These are phyloP conservation scores for Lentithecium fluviatile DNA, from an alignment of 495 filamentous ascomycete species.

Conservation along the genomic window DNA sequence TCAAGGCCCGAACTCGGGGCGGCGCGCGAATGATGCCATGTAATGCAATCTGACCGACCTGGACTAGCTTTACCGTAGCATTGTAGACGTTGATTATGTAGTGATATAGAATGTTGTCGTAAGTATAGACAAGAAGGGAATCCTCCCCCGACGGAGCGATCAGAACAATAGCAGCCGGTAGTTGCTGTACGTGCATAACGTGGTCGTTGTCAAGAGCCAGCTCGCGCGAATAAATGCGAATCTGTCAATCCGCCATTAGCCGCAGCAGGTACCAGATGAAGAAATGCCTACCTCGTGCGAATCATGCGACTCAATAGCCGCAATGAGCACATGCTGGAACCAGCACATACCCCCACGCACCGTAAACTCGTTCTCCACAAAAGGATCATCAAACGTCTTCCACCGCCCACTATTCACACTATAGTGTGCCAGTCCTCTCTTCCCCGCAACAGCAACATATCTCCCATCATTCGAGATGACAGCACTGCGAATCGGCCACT, in stretches of 20 bases:
- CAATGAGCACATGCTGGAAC: constrained; percentile 94
- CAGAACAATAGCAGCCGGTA: constrained; percentile 80
- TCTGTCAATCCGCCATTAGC: no score
- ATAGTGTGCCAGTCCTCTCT: constrained; percentile 90
- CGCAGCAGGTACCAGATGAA: no score
- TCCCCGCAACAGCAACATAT: constrained; percentile 93
- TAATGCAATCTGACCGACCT: constrained; percentile 94
- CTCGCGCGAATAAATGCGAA: constrained; percentile 91
- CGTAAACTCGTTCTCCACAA: constrained; percentile 81
- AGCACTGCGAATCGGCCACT: constrained; percentile 86
- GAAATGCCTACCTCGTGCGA: constrained; percentile 81
- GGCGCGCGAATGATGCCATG: constrained; percentile 95
- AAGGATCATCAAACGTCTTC: constrained; percentile 85
- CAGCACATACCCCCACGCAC: constrained; percentile 97
- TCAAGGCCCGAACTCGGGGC: constrained; percentile 84
- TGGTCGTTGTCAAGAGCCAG: constrained; percentile 69
- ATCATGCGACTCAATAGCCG: constrained; percentile 82
- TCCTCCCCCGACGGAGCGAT: constrained; percentile 88
- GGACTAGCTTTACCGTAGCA: constrained; percentile 70
- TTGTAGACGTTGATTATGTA: constrained; percentile 74
- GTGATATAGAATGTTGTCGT: constrained; percentile 93
- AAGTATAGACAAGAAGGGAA: constrained; percentile 92
- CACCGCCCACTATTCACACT: constrained; percentile 91
- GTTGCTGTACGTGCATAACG: constrained; percentile 69
- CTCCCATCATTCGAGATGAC: constrained; percentile 87